phyloP scores from a whole-genome alignment of 169 alveolate species.

The Plasmodium vinckei region DNA sequence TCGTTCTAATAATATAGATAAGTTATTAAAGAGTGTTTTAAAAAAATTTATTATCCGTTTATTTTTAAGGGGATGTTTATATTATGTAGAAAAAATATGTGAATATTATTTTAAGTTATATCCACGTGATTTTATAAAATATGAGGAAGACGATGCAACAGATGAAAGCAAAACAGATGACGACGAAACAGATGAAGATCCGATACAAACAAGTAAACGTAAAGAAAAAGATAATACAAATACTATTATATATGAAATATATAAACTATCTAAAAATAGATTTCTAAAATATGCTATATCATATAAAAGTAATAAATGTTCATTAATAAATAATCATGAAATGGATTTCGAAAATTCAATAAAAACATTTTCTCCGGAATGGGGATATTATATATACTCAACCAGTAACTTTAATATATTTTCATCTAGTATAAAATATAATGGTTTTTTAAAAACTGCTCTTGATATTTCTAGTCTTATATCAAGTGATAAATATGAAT shows the following conservation, averaged over 20 bases:
- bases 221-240: neutral
- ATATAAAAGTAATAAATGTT: slow-evolving; percentile 45
- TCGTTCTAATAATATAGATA: neutral
- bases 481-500: neutral
- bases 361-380: slow-evolving; percentile 49
- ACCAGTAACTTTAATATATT: slow-evolving; percentile 71
- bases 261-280: slow-evolving; percentile 31
- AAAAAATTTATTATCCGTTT: slow-evolving; percentile 25
- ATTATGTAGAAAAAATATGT: slow-evolving; percentile 31
- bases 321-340: slow-evolving; percentile 41
- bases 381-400: slow-evolving; percentile 71
- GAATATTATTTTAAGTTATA: slow-evolving; percentile 18
- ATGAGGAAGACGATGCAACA: neutral
- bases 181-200: neutral
- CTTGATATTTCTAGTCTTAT: slow-evolving; percentile 19
- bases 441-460: slow-evolving; percentile 47
- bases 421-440: slow-evolving; percentile 32
- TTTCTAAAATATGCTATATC: slow-evolving; percentile 33
- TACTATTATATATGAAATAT: slow-evolving; percentile 6
- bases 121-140: slow-evolving; percentile 9
- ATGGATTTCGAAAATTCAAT: slow-evolving; percentile 31
- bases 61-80: slow-evolving; percentile 69
- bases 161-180: neutral
- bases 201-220: too few relatives aligned
- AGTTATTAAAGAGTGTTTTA: slow-evolving; percentile 6